Base-by-base conservation (phyloP, 2,329 filamentous ascomycete genomes). In the Raffaelea albimanens region DNA sequence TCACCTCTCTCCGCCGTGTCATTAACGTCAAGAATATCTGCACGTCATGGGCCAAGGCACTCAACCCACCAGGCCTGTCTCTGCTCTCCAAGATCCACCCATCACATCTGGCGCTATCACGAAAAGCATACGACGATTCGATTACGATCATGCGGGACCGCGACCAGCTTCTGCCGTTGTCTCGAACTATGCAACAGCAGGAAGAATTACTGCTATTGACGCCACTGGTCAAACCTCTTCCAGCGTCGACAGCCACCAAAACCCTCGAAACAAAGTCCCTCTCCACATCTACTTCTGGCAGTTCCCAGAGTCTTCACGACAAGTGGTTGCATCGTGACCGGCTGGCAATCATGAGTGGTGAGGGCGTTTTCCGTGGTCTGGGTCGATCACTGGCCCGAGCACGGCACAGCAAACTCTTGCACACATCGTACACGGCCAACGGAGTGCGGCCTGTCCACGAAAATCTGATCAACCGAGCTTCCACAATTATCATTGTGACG, bases 401-500 rank as follows among this genome's bases (percentile, higher is more conserved):
- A 54, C 75, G 90, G 20, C 88, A 86, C 56, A 88, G 90, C 19
- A 87, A 93, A 58, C 79, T 96, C 5, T 70, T 96, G 16, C 89
- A 97, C 63, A 95, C 91, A 1, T 96, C 90, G 13, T 97, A 97
- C 60, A 96, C 91, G 0, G 87, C 89, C 1, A 95, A 95, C 56
- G 90, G 90, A 14, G 83, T 97, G 3, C 77, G 90, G 34, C 90
- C 90, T 63, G 86, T 95, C 1, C 91, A 97, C 61, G 91, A 97
- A 59, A 93, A 91, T 53, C 72, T 96, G 18, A 94, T 96, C 61
- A 86, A 90, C 55, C 76, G 89, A 56, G 89, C 90, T 11, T 87
- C 85, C 45, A 87, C 86, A 4, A 88, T 96, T 53, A 85, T 97
- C 52, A 83, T 96, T 44, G 78, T 96, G 29, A 96, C 91, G 0